Evolutionary conservation across 2,329 filamentous ascomycete genomes (phyloP), one percentile per base, ranked within the genome.

Genomic region (Pseudogymnoascus destructans): DNA sequence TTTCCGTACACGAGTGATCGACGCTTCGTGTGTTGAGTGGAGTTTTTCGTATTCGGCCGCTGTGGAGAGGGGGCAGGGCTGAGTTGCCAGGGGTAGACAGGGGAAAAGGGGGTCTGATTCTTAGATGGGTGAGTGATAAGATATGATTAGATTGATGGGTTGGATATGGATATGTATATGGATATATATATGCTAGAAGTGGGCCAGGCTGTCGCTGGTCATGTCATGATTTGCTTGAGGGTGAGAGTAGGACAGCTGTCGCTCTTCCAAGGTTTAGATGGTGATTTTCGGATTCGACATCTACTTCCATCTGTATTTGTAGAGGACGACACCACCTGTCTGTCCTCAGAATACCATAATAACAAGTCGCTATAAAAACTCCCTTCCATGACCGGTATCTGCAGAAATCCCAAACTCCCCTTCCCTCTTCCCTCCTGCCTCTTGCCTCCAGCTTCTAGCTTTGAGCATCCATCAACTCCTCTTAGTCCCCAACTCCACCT

Each of bases 401-500:
- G 4, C 11, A 23, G 5, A 42, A 42, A 42, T 23, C 38, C 38
- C 19, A 42, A 42, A 42, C 38, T 42, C 38, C 38, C 10, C 5
- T 5, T 42, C 19, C 11, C 2, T n/a, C 15, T 8, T 5, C 1
- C 15, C 3, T 15, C 17, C 17, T 9, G 4, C 17, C 17, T 42
- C 38, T 3, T 7, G 2, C 4, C 3, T 3, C 9, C 7, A 17
- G 8, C 15, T 38, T 38, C 35, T 17, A 40, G 9, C 17, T 21
- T 21, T 13, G 3, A 2, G 19, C 36, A 27, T 2, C 13, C 15
- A 3, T 76, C 68, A 84, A 63, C 78, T 84, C 71, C 80, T 75
- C 73, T 90, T 89, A 61, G 79, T 77, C 1, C 84, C 86, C 77
- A 87, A 78, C 73, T 90, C 87, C 68, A 79, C 64, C 65, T 87